Conservation (phyloP, 176 grass and related monocot genomes). For the Juncus inflexus region DNA sequence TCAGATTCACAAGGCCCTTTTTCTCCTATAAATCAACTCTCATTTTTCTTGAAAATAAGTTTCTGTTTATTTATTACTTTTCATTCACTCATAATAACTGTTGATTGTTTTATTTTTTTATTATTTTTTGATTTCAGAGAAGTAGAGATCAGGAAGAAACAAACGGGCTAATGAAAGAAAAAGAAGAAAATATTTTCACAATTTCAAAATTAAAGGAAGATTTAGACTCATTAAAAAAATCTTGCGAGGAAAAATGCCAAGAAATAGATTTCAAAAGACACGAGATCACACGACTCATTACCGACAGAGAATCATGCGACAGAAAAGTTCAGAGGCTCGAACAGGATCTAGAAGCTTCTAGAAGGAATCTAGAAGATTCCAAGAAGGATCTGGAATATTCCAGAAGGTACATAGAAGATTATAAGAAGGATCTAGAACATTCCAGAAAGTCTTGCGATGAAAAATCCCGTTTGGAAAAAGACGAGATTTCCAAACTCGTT, state of each 20-base stretch:
- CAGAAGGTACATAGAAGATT: conserved; percentile 14
- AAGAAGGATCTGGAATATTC: no score
- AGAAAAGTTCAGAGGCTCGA: conserved; percentile 40
- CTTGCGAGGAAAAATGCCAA: conserved; percentile 37
- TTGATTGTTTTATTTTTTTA: no score
- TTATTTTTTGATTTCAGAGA: conserved; percentile 18
- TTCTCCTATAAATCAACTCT: conserved; percentile 19
- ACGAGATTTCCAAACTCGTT: no score
- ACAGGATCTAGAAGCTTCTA: conserved; percentile 37
- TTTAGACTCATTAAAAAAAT: conserved; percentile 45
- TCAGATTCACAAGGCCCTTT: conserved; percentile 17
- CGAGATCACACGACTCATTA: no score
- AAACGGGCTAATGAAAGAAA: conserved; percentile 60
- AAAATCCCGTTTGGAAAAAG: no score
- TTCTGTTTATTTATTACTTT: no score
- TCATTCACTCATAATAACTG: no score
- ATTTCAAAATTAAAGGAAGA: conserved; percentile 59
- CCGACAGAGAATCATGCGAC: conserved; percentile 21
- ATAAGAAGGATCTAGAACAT: no score
- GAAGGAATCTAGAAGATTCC: conserved; percentile 32
- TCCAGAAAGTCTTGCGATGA: no score
- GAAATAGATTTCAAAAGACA: conserved; percentile 41
- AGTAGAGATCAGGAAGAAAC: conserved; percentile 32
- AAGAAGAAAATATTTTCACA: conserved; percentile 40
- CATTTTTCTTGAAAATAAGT: neutral